Conservation (phyloP, 257 asterid species). For the Solanum infundibuliforme region DNA sequence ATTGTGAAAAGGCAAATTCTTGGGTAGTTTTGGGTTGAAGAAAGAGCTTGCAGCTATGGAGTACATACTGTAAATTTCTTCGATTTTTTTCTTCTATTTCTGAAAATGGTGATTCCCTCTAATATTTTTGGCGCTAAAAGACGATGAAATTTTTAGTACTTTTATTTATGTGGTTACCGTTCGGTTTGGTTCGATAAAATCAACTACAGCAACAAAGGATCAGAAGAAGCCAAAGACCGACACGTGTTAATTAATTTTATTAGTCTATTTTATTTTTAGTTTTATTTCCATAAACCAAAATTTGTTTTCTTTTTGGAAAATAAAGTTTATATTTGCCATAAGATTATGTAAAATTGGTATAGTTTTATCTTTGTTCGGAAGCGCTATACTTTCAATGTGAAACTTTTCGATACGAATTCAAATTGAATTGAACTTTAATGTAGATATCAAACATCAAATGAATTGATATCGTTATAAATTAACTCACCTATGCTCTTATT, state of each 20-base stretch:
- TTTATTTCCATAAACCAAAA: neutral
- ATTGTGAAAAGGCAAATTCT: slow-evolving; percentile 6
- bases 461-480: no score
- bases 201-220: neutral
- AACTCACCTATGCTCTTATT: neutral
- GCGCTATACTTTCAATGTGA: rapidly evolving
- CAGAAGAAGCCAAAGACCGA: neutral
- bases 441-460: no score
- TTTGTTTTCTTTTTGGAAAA: neutral
- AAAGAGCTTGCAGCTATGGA: slow-evolving; percentile 27
- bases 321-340: neutral
- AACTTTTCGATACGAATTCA: no score
- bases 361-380: no score
- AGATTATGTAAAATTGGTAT: neutral
- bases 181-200: neutral
- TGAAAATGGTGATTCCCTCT: neutral
- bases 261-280: neutral
- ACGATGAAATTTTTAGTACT: neutral
- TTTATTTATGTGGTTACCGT: slow-evolving; percentile 11
- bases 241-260: neutral
- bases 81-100: neutral
- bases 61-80: slow-evolving; percentile 12
- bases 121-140: slow-evolving; percentile 28
- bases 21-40: slow-evolving; percentile 13
- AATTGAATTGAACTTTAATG: no score